Evolutionary conservation across 75 land plant genomes (phyloP).

Genomic region (Pseudotsuga menziesii): DNA sequence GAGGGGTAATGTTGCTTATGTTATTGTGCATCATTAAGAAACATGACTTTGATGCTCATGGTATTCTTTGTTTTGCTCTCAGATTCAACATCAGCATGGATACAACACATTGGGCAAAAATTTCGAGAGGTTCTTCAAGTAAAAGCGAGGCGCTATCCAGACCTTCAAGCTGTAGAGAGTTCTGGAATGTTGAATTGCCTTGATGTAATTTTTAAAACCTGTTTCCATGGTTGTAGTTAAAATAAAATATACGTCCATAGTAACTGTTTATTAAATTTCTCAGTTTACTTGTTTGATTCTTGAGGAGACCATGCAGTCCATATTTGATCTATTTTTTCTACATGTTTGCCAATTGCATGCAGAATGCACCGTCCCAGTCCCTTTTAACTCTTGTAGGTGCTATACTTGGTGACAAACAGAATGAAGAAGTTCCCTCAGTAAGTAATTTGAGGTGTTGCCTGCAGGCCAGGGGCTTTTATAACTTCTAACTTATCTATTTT

Average conservation of each 20-base stretch:
- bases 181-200: slow-evolving; percentile 49
- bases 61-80: slow-evolving; percentile 6
- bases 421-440: slow-evolving; percentile 90
- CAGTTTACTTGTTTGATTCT: neutral
- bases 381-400: slow-evolving; percentile 75
- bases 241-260: neutral
- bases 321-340: neutral
- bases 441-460: slow-evolving; percentile 17
- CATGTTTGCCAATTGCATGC: slow-evolving; percentile 17
- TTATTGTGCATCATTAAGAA: neutral
- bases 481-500: no score
- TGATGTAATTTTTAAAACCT: neutral
- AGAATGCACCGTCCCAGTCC: slow-evolving; percentile 88
- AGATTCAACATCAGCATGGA: slow-evolving; percentile 35
- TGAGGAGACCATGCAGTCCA: neutral
- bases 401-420: slow-evolving; percentile 76
- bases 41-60: slow-evolving; percentile 12
- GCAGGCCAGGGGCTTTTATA: neutral
- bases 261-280: neutral
- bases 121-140: slow-evolving; percentile 84
- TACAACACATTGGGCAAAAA: slow-evolving; percentile 65
- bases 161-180: slow-evolving; percentile 53
- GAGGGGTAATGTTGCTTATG: neutral
- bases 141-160: slow-evolving; percentile 65
- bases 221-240: neutral